phyloP scores from a whole-genome alignment of 2,329 filamentous ascomycete genomes.

The Diaporthe caulivora region DNA sequence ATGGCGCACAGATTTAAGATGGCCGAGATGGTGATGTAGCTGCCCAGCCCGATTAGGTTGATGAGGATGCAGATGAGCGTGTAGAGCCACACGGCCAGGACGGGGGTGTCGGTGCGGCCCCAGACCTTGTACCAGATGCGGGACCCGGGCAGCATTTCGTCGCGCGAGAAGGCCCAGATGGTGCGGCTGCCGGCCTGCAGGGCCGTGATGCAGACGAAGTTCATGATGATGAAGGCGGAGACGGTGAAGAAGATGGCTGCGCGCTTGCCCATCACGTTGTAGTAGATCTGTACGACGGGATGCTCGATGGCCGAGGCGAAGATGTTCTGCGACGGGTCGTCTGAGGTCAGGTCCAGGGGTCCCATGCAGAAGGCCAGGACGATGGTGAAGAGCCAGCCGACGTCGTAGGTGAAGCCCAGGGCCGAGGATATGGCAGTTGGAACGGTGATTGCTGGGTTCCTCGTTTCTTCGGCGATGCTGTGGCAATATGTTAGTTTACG shows the following conservation, averaged over 20 bases:
- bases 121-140: slow-evolving; percentile 63
- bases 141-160: slow-evolving; percentile 61
- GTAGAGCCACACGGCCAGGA: slow-evolving; percentile 68
- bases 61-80: slow-evolving; percentile 66
- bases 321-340: slow-evolving; percentile 56
- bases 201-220: slow-evolving; percentile 70
- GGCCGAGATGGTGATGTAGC: slow-evolving; percentile 63
- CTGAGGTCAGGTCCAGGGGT: slow-evolving; percentile 37
- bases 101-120: slow-evolving; percentile 61
- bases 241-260: slow-evolving; percentile 67
- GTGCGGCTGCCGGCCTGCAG: slow-evolving; percentile 66
- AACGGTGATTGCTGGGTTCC: slow-evolving; percentile 54
- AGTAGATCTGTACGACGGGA: slow-evolving; percentile 69
- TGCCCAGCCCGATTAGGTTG: slow-evolving; percentile 70
- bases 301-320: slow-evolving; percentile 60
- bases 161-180: slow-evolving; percentile 67
- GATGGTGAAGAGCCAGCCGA: slow-evolving; percentile 69
- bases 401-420: slow-evolving; percentile 67
- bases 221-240: slow-evolving; percentile 68
- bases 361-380: slow-evolving; percentile 70
- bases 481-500: neutral
- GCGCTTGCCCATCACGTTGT: slow-evolving; percentile 66
- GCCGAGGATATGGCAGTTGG: slow-evolving; percentile 66
- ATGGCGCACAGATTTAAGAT: slow-evolving; percentile 69
- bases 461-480: slow-evolving; percentile 61